These are phyloP conservation scores for Claviceps sp. DNA, from an alignment of 2,329 filamentous ascomycete species.

Conservation along the genomic window DNA sequence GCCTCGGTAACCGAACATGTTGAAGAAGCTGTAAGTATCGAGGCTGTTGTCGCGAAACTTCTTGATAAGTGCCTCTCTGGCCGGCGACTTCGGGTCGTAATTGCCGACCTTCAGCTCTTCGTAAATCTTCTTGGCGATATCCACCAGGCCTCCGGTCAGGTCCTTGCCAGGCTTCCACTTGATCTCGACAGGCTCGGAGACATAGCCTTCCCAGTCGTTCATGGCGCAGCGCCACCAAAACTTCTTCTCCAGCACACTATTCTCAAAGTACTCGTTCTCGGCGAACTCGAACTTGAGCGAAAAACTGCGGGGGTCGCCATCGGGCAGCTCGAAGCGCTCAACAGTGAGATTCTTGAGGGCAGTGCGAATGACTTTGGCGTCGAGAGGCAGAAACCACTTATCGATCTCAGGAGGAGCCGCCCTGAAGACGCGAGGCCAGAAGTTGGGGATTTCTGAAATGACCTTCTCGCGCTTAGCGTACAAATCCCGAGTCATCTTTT, in stretches of 20 bases:
- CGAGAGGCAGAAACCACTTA: constrained; percentile 71
- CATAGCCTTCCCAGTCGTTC: constrained; percentile 60
- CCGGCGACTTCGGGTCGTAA: constrained; percentile 30
- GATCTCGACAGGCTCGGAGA: constrained; percentile 81
- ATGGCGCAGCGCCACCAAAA: constrained; percentile 69
- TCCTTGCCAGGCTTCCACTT: constrained; percentile 74
- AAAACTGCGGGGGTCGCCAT: constrained; percentile 70
- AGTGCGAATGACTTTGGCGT: constrained; percentile 59
- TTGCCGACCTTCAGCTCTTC: constrained; percentile 40
- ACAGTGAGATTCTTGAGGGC: constrained; percentile 58
- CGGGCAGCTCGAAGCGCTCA: constrained; percentile 64
- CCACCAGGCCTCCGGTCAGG: constrained; percentile 66
- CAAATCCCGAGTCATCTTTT: constrained; percentile 52
- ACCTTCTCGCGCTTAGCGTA: constrained; percentile 64
- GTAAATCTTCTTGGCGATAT: constrained; percentile 56
- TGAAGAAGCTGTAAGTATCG: constrained; percentile 68
- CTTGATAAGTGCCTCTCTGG: constrained; percentile 37
- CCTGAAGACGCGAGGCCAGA: constrained; percentile 92
- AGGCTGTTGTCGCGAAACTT: constrained; percentile 48
- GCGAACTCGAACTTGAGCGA: constrained; percentile 65
- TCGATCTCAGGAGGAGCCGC: constrained; percentile 77
- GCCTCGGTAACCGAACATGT: constrained; percentile 73
- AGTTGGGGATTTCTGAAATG: constrained; percentile 63
- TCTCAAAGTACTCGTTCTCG: constrained; percentile 70
- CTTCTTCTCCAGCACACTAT: constrained; percentile 73